Evolutionary conservation across 163 green algal species (phyloP).

Genomic region (Chlorella variabilis): DNA sequence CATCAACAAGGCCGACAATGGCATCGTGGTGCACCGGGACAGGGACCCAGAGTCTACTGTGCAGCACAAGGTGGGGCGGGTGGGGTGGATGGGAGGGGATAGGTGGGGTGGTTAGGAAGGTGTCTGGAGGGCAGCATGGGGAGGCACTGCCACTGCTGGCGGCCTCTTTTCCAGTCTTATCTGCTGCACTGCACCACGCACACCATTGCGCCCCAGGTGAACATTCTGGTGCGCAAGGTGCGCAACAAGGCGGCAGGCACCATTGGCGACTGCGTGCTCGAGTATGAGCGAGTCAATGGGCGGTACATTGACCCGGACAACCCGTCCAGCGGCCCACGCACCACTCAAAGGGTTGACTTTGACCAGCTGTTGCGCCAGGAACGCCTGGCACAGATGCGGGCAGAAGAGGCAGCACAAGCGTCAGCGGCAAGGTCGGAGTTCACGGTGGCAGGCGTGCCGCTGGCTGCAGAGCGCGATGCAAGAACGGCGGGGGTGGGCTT

Average conservation of each 20-base stretch:
- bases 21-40: conserved; percentile 92
- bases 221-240: conserved; percentile 86
- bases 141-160: no score
- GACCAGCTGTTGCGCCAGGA: neutral
- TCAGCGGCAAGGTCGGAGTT: neutral
- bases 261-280: conserved; percentile 65
- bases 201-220: conserved; percentile 41
- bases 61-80: neutral
- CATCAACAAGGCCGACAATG: conserved; percentile 98
- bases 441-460: neutral
- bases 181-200: no score
- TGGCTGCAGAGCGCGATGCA: no score
- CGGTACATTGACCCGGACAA: conserved; percentile 41
- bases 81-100: neutral
- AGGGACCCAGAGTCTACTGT: conserved; percentile 49
- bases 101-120: no score
- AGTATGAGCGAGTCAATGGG: conserved; percentile 57
- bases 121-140: no score
- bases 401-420: neutral
- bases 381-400: neutral
- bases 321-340: conserved; percentile 3
- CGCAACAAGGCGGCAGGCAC: conserved; percentile 93
- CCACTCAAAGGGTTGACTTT: conserved; percentile 20
- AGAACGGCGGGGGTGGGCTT: no score
- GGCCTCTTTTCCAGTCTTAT: no score